Base-by-base conservation (phyloP, 2,329 filamentous ascomycete genomes). In the Diaporthe citrichinensis region DNA sequence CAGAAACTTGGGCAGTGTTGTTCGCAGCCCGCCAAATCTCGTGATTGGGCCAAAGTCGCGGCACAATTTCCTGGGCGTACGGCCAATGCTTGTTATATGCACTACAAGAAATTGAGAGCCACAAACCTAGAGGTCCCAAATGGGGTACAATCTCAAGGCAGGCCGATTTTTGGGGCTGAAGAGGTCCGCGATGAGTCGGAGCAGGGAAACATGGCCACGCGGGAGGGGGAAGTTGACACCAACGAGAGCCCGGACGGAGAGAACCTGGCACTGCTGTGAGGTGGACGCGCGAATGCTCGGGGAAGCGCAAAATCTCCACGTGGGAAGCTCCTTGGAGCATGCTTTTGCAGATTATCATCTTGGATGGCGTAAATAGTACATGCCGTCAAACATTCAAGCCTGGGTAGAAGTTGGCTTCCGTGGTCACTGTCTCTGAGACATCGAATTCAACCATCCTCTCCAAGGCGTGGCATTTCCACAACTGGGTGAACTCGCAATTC, bases 81-180 rank as follows among this genome's bases (percentile, higher is more conserved):
- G 46, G 3, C 9, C 2, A 2, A 3, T 1, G n/a, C 46, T 39
- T 41, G 49, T 9, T 0, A 7, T 0, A 6, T 14, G 25, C 28
- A 57, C 8, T 57, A 57, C 28, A 6, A 4, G 23, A 53, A 14
- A 23, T n/a, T 23, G n/a, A 14, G 23, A 12, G 23, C 10, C 12
- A 1, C 1, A 25, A 17, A 25, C 28, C 6, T n/a, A 12, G 12
- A 15, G 44, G n/a, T 10, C 28, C 9, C 8, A 12, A n/a, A 17
- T 34, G 28, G 14, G 61, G 10, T 4, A 0, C 2, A 25, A 0
- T 14, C 12, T 15, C 8, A 14, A 9, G 7, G 25, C 1, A 14
- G 17, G 20, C 20, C 4, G 20, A 7, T 4, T 6, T 39, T 7
- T 51, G 31, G 20, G 20, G 23, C 44, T 2, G 28, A 23, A 5